phyloP scores from a whole-genome alignment of 345 rosid genomes.

The Aquilaria malaccensis region DNA sequence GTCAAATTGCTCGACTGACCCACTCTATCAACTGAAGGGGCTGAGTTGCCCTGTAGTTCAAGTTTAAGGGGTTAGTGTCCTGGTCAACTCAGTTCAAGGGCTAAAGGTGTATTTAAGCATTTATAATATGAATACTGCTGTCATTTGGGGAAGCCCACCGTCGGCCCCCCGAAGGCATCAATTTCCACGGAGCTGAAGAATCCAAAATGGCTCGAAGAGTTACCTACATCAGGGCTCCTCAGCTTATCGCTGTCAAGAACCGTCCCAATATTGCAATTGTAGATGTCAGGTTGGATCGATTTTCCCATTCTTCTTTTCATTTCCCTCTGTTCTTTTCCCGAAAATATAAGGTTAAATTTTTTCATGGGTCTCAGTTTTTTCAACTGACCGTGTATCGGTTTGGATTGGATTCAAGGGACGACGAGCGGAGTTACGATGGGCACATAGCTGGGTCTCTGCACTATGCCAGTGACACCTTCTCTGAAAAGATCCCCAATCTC shows the following conservation, averaged over 20 bases:
- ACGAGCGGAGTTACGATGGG: conserved; percentile 92
- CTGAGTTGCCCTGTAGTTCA: too few relatives aligned
- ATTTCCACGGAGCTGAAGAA: too few relatives aligned
- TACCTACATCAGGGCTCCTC: conserved; percentile 69
- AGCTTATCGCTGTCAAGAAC: conserved; percentile 61
- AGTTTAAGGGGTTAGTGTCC: too few relatives aligned
- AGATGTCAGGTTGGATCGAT: conserved; percentile 63
- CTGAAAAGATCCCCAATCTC: conserved; percentile 69
- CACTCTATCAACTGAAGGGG: too few relatives aligned
- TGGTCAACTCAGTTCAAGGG: too few relatives aligned
- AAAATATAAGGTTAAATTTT: too few relatives aligned
- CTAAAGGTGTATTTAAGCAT: too few relatives aligned
- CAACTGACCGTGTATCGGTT: background rate
- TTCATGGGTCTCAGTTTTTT: too few relatives aligned
- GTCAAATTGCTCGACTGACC: too few relatives aligned
- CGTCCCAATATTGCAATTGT: conserved; percentile 72
- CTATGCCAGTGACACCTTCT: conserved; percentile 63
- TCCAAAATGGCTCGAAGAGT: conserved; percentile 55
- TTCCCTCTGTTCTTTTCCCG: background rate
- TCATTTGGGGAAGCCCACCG: too few relatives aligned
- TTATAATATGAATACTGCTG: too few relatives aligned
- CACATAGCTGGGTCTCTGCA: conserved; percentile 89
- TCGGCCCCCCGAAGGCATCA: too few relatives aligned
- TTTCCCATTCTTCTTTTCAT: background rate
- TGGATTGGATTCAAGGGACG: conserved; percentile 42